A percentile compares a stretch with the other conserved stretches of the same genome.
These are phyloP conservation scores for Polychaeton citri DNA, from an alignment of 2,329 filamentous ascomycete species.

Conservation along the genomic window DNA sequence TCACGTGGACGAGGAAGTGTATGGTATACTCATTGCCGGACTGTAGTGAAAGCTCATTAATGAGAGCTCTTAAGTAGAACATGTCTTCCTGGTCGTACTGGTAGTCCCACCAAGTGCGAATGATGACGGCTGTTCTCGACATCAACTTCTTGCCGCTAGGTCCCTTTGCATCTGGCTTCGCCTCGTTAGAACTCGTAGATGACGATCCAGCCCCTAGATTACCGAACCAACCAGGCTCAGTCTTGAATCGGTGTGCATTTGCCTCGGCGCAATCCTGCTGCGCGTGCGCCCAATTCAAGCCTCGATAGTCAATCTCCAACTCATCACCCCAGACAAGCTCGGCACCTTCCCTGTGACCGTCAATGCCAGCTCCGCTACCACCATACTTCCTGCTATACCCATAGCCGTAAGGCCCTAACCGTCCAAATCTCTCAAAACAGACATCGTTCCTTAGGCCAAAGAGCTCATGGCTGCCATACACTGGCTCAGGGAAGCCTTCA, in stretches of 20 bases:
- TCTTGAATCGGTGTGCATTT: conserved; percentile 57
- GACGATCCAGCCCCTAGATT: conserved; percentile 13
- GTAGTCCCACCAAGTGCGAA: conserved; percentile 73
- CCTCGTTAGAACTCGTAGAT: conserved; percentile 8
- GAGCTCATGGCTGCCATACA: conserved; percentile 75
- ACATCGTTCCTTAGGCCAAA: conserved; percentile 69
- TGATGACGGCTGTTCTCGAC: conserved; percentile 61
- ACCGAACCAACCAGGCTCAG: conserved; percentile 27
- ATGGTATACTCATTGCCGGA: conserved; percentile 73
- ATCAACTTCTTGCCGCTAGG: conserved; percentile 20
- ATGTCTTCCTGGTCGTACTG: conserved; percentile 67
- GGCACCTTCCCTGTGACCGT: conserved; percentile 70
- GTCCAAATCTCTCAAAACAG: conserved; percentile 85
- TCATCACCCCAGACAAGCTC: conserved; percentile 62
- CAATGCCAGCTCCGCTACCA: conserved; percentile 71
- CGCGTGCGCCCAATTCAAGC: conserved; percentile 64
- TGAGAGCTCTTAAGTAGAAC: conserved; percentile 67
- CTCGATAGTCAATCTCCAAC: conserved; percentile 62
- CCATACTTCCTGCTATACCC: conserved; percentile 71
- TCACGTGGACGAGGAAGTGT: conserved; percentile 75
- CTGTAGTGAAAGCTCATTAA: conserved; percentile 62
- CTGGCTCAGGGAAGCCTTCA: conserved; percentile 69
- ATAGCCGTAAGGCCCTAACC: conserved; percentile 77
- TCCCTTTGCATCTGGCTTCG: conserved; percentile 5
- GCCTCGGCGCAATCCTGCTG: conserved; percentile 60